Conservation (phyloP, 2,329 filamentous ascomycete species). For the Xylariaceae sp. region DNA sequence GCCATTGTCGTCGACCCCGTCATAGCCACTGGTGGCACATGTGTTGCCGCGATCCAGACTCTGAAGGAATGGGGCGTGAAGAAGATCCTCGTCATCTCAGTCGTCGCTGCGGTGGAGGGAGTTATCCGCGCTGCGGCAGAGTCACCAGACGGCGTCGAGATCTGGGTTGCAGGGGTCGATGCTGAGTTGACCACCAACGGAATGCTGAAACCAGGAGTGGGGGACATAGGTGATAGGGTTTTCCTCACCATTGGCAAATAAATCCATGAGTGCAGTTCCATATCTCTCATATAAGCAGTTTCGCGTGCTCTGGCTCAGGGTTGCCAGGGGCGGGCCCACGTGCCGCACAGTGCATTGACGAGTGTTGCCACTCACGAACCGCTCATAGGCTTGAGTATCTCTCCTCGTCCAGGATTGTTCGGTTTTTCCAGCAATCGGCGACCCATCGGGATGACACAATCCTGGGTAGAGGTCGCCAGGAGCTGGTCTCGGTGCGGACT, state of each 20-base stretch:
- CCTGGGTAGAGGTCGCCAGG: constrained; percentile 52
- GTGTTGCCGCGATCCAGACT: constrained; percentile 82
- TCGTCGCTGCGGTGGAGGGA: constrained; percentile 70
- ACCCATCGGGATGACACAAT: constrained; percentile 70
- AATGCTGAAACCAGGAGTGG: constrained; percentile 86
- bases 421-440: constrained; percentile 71
- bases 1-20: constrained; percentile 87
- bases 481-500: constrained; percentile 43
- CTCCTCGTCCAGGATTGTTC: constrained; percentile 76
- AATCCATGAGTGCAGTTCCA: neutral
- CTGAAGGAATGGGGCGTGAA: constrained; percentile 88
- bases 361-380: too few species aligned
- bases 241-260: constrained; percentile 86
- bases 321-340: too few species aligned
- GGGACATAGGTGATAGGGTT: constrained; percentile 84
- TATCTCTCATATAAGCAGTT: too few species aligned
- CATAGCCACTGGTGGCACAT: constrained; percentile 89
- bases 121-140: constrained; percentile 64
- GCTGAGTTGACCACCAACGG: constrained; percentile 66
- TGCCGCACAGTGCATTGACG: too few species aligned
- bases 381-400: constrained; percentile 35
- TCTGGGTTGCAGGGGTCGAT: constrained; percentile 83
- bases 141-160: constrained; percentile 71
- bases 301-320: too few species aligned
- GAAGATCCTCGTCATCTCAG: constrained; percentile 67